Conservation (phyloP, 768 basidiomycete species). For the Mycena latifolia region DNA sequence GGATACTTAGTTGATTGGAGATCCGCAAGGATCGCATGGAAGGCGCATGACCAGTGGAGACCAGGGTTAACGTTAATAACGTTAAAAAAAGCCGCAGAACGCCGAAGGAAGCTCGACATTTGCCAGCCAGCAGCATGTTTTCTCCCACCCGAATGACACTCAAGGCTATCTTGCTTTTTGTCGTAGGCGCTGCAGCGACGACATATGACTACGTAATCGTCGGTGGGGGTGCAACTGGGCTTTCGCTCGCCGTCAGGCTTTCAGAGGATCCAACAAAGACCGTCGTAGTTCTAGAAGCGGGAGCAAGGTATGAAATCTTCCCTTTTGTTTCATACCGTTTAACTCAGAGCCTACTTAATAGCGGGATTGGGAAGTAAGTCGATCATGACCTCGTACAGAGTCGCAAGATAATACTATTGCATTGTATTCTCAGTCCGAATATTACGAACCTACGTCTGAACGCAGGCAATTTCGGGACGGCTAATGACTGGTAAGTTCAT, state of each 20-base stretch:
- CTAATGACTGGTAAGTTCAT: conserved; percentile 19
- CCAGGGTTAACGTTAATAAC: no score
- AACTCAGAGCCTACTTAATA: background rate
- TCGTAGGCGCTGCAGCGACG: background rate
- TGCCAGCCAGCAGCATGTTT: no score
- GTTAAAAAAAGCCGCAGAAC: no score
- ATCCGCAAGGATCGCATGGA: no score
- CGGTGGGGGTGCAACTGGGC: conserved; percentile 21
- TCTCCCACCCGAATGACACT: no score
- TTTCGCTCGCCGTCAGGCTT: conserved; percentile 21
- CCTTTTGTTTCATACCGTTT: background rate
- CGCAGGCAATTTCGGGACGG: conserved; percentile 20
- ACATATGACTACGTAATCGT: conserved; percentile 23
- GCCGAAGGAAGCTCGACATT: no score
- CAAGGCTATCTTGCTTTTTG: no score
- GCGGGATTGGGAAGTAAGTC: conserved; percentile 26
- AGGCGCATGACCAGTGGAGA: no score
- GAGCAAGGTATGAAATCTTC: conserved; percentile 6
- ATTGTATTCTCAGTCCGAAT: conserved; percentile 9
- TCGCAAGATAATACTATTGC: background rate
- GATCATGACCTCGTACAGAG: background rate
- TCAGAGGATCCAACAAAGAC: conserved; percentile 20
- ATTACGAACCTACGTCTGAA: conserved; percentile 30
- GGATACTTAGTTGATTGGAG: no score
- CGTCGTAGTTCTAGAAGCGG: conserved; percentile 19